These are phyloP conservation scores for Paramecium octaurelia DNA, from an alignment of 73 alveolate genomes.

Conservation along the genomic window DNA sequence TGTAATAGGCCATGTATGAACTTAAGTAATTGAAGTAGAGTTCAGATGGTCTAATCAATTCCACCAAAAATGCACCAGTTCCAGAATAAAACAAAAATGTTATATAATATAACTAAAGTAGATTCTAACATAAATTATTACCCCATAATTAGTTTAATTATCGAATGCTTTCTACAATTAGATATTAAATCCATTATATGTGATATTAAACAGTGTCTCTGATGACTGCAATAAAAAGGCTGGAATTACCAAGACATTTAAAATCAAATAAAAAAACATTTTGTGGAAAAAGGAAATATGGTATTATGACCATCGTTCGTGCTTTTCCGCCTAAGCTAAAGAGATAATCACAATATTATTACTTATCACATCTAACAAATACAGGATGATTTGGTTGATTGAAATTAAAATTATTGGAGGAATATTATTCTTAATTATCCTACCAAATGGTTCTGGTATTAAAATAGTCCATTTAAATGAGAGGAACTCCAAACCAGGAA, in stretches of 20 bases:
- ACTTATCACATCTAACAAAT: constrained; percentile 15
- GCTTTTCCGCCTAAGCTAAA: not conserved
- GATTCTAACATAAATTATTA: not conserved
- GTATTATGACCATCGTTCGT: not conserved
- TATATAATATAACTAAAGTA: not conserved
- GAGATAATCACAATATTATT: not conserved
- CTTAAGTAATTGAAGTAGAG: not conserved
- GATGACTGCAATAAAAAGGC: constrained; percentile 16
- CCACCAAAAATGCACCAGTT: not conserved
- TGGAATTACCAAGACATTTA: constrained; percentile 39
- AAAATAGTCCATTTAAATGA: constrained; percentile 33
- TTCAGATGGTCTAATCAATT: not conserved
- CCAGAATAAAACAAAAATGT: constrained; percentile 26
- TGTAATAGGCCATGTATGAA: constrained; percentile 15
- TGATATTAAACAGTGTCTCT: not conserved
- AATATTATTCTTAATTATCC: constrained; percentile 6
- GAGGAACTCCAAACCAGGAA: constrained; percentile 11
- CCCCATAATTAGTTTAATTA: not conserved
- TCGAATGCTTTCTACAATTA: not conserved
- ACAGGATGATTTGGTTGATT: not conserved
- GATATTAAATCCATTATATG: constrained; percentile 20
- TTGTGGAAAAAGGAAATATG: constrained; percentile 1
- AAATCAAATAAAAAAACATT: constrained; percentile 3
- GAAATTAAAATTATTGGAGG: constrained; percentile 28
- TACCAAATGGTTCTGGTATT: constrained; percentile 34